Base-by-base conservation (phyloP, 129 eudicot genomes). In the Silybum marianum region DNA sequence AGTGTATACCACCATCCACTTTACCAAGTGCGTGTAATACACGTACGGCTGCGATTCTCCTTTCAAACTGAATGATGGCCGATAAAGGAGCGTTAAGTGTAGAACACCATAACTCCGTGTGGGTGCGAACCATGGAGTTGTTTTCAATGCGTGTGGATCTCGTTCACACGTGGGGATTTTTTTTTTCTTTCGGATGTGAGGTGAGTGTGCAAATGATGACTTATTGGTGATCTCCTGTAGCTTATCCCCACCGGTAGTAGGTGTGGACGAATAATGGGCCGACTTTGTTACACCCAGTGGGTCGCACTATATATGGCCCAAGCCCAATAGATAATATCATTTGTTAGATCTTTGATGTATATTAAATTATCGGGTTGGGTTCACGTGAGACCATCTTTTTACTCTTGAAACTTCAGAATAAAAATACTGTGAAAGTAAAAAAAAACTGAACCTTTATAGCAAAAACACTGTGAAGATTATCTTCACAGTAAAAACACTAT, bases 101-200 rank as follows among this genome's bases (percentile, higher is more conserved):
- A 23, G 42, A 54, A 65, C 73, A 16, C 10, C 16, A 6, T 18
- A 10, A 1, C 3, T 18, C 6, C 3, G 48, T 26, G 51, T 22
- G 22, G 69, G 12, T 32, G 21, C 7, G 36, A 69, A 70, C 21
- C 54, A 7, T 32, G 13, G 51, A 70, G 24, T 70, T 46, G 76
- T 30, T 32, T 46, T 69, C 11, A 69, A 69, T 78, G 39, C 74
- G 74, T 78, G 74, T 66, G 81, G 81, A 78, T 26, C 21, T 69
- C n/a, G 14, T 78, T n/a, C 25, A 78, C 75, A 78, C 82, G 69
- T 69, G 75, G 28, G 75, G 69, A 69, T 24, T 69, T 19, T 13
- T 66, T 34, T n/a, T n/a, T n/a, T n/a, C n/a, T 39, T 36, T 39
- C 18, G 34, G 25, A 62, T 62, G 22, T n/a, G 42, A 38, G 6